Evolutionary conservation across 352 stramenopile genomes (phyloP).

Genomic region (Phytophthora europaea): DNA sequence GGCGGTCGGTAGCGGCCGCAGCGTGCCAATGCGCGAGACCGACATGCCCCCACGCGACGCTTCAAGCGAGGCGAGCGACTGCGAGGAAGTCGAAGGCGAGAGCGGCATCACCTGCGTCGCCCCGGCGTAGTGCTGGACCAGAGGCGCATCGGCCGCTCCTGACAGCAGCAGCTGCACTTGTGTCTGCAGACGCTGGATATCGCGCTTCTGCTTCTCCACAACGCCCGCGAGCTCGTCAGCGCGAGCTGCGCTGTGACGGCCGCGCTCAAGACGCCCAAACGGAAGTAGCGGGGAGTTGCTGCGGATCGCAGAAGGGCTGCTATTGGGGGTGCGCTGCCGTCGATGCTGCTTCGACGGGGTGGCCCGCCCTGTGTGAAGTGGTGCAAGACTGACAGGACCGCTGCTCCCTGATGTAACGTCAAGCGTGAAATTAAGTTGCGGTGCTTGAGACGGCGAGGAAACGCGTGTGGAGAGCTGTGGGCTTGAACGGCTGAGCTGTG

Average conservation of each 20-base stretch:
- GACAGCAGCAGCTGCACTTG: slow-evolving; percentile 75
- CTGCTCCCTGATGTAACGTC: slow-evolving; percentile 24
- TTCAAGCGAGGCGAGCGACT: slow-evolving; percentile 13
- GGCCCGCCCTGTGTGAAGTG: slow-evolving; percentile 35
- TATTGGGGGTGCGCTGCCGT: slow-evolving; percentile 25
- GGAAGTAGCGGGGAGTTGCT: slow-evolving; percentile 44
- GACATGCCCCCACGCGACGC: slow-evolving; percentile 10
- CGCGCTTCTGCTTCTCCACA: slow-evolving; percentile 67
- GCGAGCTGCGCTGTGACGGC: slow-evolving; percentile 29
- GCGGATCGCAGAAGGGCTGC: slow-evolving; percentile 21
- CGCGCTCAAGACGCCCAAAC: slow-evolving; percentile 57
- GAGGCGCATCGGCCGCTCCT: slow-evolving; percentile 35
- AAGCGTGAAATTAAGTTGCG: slow-evolving; percentile 31
- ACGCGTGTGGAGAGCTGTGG: slow-evolving; percentile 37
- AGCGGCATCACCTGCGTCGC: slow-evolving; percentile 13
- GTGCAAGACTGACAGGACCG: slow-evolving; percentile 29
- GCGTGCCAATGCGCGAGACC: slow-evolving; percentile 32
- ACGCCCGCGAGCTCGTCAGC: slow-evolving; percentile 55
- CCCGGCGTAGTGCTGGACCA: slow-evolving; percentile 13
- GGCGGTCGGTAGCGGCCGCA: slow-evolving; percentile 35
- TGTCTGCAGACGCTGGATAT: slow-evolving; percentile 76
- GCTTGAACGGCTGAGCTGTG: slow-evolving; percentile 45
- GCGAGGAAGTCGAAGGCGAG: slow-evolving; percentile 17
- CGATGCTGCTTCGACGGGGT: slow-evolving; percentile 42
- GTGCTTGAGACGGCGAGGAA: slow-evolving; percentile 26